Conservation (phyloP, 2,329 filamentous ascomycete genomes). For the Colletotrichum spinosum region DNA sequence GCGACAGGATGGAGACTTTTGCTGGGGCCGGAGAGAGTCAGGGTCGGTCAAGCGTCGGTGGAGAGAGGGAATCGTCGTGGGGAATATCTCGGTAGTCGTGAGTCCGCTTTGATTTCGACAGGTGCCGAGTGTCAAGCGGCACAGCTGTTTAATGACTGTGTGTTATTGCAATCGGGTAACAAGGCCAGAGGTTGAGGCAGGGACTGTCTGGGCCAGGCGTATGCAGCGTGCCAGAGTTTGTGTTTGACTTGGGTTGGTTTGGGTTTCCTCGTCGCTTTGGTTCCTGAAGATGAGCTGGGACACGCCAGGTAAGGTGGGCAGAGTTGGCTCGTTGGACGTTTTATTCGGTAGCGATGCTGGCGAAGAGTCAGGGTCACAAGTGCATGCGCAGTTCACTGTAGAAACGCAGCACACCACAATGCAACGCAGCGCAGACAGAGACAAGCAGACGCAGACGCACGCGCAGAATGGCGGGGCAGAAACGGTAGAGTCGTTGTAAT, state of each 20-base stretch:
- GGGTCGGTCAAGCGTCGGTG: constrained; percentile 22
- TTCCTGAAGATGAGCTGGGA: too few species aligned
- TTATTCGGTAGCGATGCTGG: too few species aligned
- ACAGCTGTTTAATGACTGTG: neutral
- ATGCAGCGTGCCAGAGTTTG: neutral
- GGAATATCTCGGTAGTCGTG: constrained; percentile 25
- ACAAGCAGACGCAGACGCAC: too few species aligned
- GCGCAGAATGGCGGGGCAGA: too few species aligned
- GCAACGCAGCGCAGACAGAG: too few species aligned
- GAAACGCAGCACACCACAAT: too few species aligned
- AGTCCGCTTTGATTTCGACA: too few species aligned
- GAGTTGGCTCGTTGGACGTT: too few species aligned
- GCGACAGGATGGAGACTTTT: constrained; percentile 13
- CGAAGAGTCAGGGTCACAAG: too few species aligned
- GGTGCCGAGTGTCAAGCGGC: neutral
- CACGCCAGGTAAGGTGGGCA: too few species aligned
- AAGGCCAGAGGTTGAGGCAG: constrained; percentile 2
- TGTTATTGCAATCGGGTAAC: constrained; percentile 19
- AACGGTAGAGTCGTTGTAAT: too few species aligned
- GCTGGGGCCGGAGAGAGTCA: constrained; percentile 5
- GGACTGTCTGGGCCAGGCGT: constrained; percentile 1
- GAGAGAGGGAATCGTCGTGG: constrained; percentile 21
- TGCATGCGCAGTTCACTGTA: too few species aligned
- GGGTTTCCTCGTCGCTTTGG: neutral
- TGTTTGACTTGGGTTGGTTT: constrained; percentile 14